Evolutionary conservation across 129 eudicot species (phyloP).

Genomic region (Smallanthus sonchifolius): DNA sequence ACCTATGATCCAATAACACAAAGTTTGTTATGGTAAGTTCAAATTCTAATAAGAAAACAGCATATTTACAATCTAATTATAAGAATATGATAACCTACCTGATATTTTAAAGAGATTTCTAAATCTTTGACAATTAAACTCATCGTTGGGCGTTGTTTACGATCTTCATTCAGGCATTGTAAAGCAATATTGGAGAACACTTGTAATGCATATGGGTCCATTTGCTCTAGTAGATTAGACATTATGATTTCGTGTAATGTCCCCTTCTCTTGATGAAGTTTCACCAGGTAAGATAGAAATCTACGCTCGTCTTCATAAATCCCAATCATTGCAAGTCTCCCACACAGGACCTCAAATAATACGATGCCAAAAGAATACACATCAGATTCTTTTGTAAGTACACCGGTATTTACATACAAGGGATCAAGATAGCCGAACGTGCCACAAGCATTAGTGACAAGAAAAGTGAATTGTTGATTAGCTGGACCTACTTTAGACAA

Average conservation of each 20-base stretch:
- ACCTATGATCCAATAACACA: neutral
- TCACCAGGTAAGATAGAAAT: neutral
- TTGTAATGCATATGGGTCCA: neutral
- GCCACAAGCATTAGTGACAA: slow-evolving; percentile 8
- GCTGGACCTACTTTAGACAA: slow-evolving; percentile 11
- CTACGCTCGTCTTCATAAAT: neutral
- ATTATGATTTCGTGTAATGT: neutral
- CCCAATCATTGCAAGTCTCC: neutral
- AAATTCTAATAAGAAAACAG: no score
- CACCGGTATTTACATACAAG: neutral
- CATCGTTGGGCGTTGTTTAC: slow-evolving; percentile 11
- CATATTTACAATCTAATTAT: no score
- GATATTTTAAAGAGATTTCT: slow-evolving; percentile 3
- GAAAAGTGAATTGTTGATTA: slow-evolving; percentile 16
- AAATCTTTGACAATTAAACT: neutral
- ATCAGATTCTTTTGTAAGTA: neutral
- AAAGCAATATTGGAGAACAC: slow-evolving; percentile 6
- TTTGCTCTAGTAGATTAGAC: neutral
- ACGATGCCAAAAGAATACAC: slow-evolving; percentile 19
- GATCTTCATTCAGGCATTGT: slow-evolving; percentile 1
- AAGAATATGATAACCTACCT: neutral
- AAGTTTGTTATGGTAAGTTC: neutral
- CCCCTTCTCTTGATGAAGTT: neutral
- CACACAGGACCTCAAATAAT: slow-evolving; percentile 13
- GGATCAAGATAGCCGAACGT: slow-evolving; percentile 16